Base-by-base conservation (phyloP, 352 stramenopile genomes). In the Thalassiosira livingstoniorum region DNA sequence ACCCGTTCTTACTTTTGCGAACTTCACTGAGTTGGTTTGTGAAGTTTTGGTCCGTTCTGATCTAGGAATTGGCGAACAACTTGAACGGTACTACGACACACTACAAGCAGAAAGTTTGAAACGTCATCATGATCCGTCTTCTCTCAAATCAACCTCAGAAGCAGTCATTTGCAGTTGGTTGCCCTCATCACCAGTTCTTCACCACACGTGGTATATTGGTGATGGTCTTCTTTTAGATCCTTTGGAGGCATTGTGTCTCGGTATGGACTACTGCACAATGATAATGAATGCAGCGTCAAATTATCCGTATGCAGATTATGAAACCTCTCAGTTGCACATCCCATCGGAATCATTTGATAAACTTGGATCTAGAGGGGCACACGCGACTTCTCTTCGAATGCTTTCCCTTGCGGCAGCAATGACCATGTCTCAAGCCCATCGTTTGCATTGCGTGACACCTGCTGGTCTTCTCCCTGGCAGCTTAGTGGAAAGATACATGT, bases 191-290 rank as follows among this genome's bases (percentile, higher is more conserved):
- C 76, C 82, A 18, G 70, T 68, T 25, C 62, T 94, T 51, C 87
- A 95, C 69, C 65, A 80, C 37, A 74, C 78, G 0, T 95, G 91
- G 91, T 94, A 95, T 55, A 83, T 94, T 70, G 91, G 89, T 39
- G 91, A 95, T 83, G 91, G 91, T 51, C 85, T 95, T 39, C 55
- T 93, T 25, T 78, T 95, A 18, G 80, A 82, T 54, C 91, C 89
- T 39, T 32, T 75, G 10, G 86, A 92, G 61, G 76, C 87, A 4
- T 69, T 93, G 57, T 67, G 54, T 0, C 39, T 82, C 23, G 78
- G 74, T 29, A 83, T 92, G 58, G 61, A 81, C 29, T 92, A 82
- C n/a, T 92, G 79, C 57, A 81, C 85, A 68, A 82, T 87, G 37
- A 75, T 87, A 18, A 61, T 92, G 54, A 62, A 71, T n/a, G 42